These are phyloP conservation scores for Colletotrichum zoysiae DNA, from an alignment of 2,329 filamentous ascomycete species.

Conservation along the genomic window DNA sequence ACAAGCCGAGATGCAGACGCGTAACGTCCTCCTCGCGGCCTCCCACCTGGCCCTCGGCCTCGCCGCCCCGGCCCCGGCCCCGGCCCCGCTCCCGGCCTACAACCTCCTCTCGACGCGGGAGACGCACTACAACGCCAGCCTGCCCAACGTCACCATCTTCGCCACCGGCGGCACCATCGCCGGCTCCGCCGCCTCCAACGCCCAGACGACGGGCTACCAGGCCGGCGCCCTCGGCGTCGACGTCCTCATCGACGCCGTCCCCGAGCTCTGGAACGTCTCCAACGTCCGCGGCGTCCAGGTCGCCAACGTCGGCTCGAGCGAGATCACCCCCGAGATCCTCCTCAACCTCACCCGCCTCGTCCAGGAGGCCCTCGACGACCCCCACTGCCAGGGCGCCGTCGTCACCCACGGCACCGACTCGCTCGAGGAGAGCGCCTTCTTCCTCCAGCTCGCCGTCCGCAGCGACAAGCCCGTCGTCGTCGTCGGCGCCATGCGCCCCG, in stretches of 20 bases:
- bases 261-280: constrained; percentile 65
- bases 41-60: constrained; percentile 34
- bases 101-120: constrained; percentile 28
- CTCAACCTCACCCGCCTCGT: constrained; percentile 62
- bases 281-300: constrained; percentile 67
- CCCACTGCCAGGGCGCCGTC: constrained; percentile 62
- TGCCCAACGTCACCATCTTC: constrained; percentile 69
- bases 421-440: constrained; percentile 73
- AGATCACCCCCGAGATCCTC: constrained; percentile 62
- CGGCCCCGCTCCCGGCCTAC: constrained; percentile 19
- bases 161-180: constrained; percentile 72
- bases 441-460: constrained; percentile 69
- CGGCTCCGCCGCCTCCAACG: constrained; percentile 60
- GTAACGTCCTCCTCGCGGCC: constrained; percentile 22
- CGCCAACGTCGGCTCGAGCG: constrained; percentile 60
- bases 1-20: constrained; percentile 28
- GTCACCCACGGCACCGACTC: constrained; percentile 76
- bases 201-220: constrained; percentile 59
- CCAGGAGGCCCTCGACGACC: constrained; percentile 59
- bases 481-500: constrained; percentile 73
- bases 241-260: constrained; percentile 66
- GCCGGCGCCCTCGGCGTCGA: constrained; percentile 61
- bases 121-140: constrained; percentile 53
- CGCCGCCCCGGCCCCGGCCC: constrained; percentile 22
- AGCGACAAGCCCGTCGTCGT: constrained; percentile 70